Percentiles rank a stretch among this genome's conserved stretches.
Conservation (phyloP, 805 yeast species). For the Ogataea saltuana region DNA sequence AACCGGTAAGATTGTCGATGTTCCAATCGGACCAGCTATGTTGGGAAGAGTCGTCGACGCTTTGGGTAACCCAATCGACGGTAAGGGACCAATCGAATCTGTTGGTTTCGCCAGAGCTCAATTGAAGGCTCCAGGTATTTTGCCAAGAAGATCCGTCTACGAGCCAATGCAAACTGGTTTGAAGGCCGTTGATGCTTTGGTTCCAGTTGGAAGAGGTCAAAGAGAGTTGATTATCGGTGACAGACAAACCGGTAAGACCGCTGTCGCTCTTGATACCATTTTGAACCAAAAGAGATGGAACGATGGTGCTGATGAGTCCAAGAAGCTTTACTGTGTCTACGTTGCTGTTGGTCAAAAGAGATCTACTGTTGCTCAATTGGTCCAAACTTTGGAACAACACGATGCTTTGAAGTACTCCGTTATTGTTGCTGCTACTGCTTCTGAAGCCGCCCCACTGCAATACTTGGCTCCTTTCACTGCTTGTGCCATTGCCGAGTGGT, state of each 20-base stretch:
- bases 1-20: conserved; percentile 99
- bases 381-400: conserved; percentile 96
- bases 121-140: conserved; percentile 99
- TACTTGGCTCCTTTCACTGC: conserved; percentile 99
- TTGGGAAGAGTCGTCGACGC: conserved; percentile 99
- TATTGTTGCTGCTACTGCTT: conserved; percentile 99
- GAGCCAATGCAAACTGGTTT: conserved; percentile 99
- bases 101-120: conserved; percentile 90
- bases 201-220: conserved; percentile 99
- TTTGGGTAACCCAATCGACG: conserved; percentile 98
- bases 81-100: conserved; percentile 96
- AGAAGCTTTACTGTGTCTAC: conserved; percentile 99
- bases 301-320: conserved; percentile 89
- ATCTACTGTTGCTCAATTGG: conserved; percentile 99
- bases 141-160: conserved; percentile 97
- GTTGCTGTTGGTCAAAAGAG: conserved; percentile 99
- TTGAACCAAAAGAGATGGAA: conserved; percentile 99
- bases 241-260: conserved; percentile 99
- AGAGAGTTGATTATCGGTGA: conserved; percentile 99
- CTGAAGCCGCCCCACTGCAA: conserved; percentile 99
- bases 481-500: conserved; percentile 99
- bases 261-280: conserved; percentile 97
- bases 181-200: conserved; percentile 98
- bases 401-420: conserved; percentile 97
- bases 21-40: conserved; percentile 97